A percentile compares a stretch with the other conserved stretches of the same genome.
Evolutionary conservation across 2,329 filamentous ascomycete genomes (phyloP).

Genomic region (Tolypocladium ophioglossoides): DNA sequence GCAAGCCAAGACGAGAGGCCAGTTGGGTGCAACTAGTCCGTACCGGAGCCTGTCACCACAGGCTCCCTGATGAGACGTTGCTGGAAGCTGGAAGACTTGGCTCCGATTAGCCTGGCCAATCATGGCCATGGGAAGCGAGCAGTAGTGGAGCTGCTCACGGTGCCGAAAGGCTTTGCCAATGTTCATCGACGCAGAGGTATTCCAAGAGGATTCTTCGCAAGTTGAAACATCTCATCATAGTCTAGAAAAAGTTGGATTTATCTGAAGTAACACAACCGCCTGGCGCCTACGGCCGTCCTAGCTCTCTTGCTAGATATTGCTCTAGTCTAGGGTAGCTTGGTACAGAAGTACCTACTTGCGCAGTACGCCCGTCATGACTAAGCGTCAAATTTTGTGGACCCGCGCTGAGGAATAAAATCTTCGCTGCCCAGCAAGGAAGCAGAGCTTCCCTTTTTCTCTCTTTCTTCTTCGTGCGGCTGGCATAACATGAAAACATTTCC

Average conservation of each 20-base stretch:
- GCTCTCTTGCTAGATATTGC: neutral
- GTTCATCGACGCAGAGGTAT: no score
- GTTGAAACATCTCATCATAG: no score
- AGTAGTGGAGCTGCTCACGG: no score
- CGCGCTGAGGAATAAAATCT: conserved; percentile 18
- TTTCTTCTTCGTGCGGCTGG: conserved; percentile 70
- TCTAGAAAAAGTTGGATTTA: no score
- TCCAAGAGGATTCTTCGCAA: no score
- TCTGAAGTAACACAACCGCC: no score
- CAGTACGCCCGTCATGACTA: conserved; percentile 8
- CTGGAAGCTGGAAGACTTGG: neutral
- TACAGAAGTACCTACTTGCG: no score
- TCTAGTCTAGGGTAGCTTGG: neutral
- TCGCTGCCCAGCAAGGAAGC: conserved; percentile 10
- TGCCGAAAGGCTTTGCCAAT: no score
- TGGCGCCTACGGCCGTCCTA: no score
- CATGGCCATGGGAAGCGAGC: neutral
- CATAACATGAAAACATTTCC: conserved; percentile 57
- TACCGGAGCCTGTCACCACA: neutral
- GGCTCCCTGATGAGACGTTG: neutral
- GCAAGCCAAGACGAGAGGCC: neutral
- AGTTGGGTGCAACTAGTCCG: neutral
- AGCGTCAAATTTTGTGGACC: conserved; percentile 9
- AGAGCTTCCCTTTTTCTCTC: conserved; percentile 32
- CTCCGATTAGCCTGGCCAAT: neutral